Evolutionary conservation across 1,139 yeast species (phyloP).

Genomic region (Geotrichum europaeum): DNA sequence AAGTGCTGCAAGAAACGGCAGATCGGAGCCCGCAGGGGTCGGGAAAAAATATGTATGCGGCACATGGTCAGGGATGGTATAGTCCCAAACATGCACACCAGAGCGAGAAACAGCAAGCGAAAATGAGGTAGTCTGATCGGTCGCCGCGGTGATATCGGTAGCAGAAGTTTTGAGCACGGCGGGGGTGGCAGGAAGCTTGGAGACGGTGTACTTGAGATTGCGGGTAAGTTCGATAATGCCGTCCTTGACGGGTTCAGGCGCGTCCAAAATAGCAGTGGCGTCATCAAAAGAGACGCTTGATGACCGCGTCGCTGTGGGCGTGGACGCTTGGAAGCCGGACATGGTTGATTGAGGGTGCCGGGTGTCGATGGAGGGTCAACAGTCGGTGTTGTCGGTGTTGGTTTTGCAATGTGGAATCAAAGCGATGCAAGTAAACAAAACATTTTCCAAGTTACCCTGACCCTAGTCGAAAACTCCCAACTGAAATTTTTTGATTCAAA

Average conservation of each 20-base stretch:
- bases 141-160: conserved; percentile 41
- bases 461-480: conserved; percentile 9
- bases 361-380: background rate
- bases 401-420: background rate
- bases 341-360: background rate
- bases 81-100: conserved; percentile 64
- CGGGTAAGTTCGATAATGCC: conserved; percentile 51
- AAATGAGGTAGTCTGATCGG: conserved; percentile 50
- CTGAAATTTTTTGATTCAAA: conserved; percentile 6
- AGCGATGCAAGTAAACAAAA: background rate
- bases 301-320: background rate
- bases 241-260: conserved; percentile 1
- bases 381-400: background rate
- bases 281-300: background rate
- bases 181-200: conserved; percentile 56
- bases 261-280: background rate
- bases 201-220: conserved; percentile 54
- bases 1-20: conserved; percentile 54
- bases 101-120: conserved; percentile 50
- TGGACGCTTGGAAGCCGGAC: background rate
- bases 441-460: conserved; percentile 3
- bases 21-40: conserved; percentile 21
- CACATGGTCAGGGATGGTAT: conserved; percentile 50
- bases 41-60: conserved; percentile 50
- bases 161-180: conserved; percentile 35